Evolutionary conservation across 129 eudicot species (phyloP), one percentile per base, ranked within the genome.

Genomic region (Glebionis coronaria): DNA sequence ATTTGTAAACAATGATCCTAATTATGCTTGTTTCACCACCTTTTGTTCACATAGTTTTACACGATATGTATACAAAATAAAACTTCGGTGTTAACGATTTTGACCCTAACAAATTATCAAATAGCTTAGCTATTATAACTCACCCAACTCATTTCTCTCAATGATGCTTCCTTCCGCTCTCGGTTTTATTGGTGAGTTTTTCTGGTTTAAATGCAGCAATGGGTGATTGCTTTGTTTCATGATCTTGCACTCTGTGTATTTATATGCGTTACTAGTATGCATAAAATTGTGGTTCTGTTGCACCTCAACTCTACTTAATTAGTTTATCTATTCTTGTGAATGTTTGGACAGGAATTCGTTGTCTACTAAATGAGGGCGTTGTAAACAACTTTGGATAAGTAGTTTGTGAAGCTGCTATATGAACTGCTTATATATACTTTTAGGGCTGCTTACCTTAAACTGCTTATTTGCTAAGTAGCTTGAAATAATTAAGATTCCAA

Each of bases 51-150:
- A 45, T 66, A 9, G 79, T 35, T 75, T 60, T 15, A 21, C 61
- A 50, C 69, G 64, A 59, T 55, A 53, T n/a, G 18, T 42, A 52
- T 67, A 11, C 74, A 50, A 9, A 38, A 18, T 54, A 5, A 12
- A 42, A 23, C 75, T 38, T 76, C 44, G 75, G 64, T 27, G 15
- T 76, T 25, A 2, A 21, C 79, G 55, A 67, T 58, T 75, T 59
- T 67, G 14, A 19, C 38, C 62, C 38, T 45, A 44, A 53, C 69
- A 60, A 75, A 75, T 14, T 61, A 25, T 21, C 79, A 28, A 11
- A 49, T 2, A 23, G 5, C 42, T 9, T 47, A 18, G 18, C 63
- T 56, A 23, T 60, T 61, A 76, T 60, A 76, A 69, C 63, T 61
- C 75, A 52, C 15, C 61, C 6, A 50, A 44, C n/a, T 47, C 73